Base-by-base conservation (phyloP, 1,284 basidiomycete species). In the Irpex lacteus region DNA sequence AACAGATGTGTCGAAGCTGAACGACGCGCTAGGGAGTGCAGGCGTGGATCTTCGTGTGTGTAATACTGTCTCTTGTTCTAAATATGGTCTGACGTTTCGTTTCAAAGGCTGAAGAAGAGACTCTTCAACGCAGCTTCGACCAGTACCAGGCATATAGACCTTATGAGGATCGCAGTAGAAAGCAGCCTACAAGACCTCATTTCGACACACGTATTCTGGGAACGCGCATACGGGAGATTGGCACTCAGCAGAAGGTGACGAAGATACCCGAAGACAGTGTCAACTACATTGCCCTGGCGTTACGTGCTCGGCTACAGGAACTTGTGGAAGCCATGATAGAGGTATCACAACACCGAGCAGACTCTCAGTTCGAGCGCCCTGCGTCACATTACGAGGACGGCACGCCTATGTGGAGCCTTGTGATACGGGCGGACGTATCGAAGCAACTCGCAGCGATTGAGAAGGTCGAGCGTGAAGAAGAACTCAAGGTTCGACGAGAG, bases 11-110 rank as follows among this genome's bases (percentile, higher is more conserved):
- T 85, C 90, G 8, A 90, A 88, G 4, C 71, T 94, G 56, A 94
- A 92, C 64, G 92, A 94, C 71, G 92, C 91, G 1, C 76, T 94
- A 3, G 92, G 91, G 4, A 92, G 90, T 70, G 91, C 91, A 11
- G 92, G 92, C 13, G 90, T 94, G 5, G 92, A 94, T 77, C 77
- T 94, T 44, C 79, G 89, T 71, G 91, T 91, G 70, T 67, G 81
- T 76, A 21, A 44, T 37, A 47, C 11, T 37, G 8, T 52, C 0
- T 54, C 9, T 44, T 44, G 8, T 54, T 3, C 53, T 11, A 56
- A 5, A 38, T 37, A 13, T 4, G 32, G 6, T 38, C 34, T 32
- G 59, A 47, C 40, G 40, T 32, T 11, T 57, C 4, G 26, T 34
- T 21, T 63, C 34, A 21, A 64, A 93, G 91, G 92, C 92, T 0